A percentile compares a stretch with the other conserved stretches of the same genome.
These are phyloP conservation scores for Peronospora belbahrii DNA, from an alignment of 352 stramenopile genomes.

Conservation along the genomic window DNA sequence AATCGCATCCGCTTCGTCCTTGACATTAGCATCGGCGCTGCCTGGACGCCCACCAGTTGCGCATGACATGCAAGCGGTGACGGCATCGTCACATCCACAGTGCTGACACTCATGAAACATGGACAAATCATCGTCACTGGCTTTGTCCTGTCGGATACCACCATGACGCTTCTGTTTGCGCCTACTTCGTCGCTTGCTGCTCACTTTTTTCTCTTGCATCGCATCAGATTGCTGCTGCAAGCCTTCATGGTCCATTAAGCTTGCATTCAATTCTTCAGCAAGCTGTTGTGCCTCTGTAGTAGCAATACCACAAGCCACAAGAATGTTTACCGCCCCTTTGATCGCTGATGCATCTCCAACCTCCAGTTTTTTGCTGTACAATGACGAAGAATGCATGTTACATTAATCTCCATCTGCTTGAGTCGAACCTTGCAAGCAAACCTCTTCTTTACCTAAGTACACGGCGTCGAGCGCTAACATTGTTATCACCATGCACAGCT, in stretches of 20 bases:
- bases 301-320: slow-evolving; percentile 60
- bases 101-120: slow-evolving; percentile 48
- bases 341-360: slow-evolving; percentile 61
- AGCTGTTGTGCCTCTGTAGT: slow-evolving; percentile 42
- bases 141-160: slow-evolving; percentile 11
- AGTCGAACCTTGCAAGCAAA: not conserved
- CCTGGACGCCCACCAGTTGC: slow-evolving; percentile 17
- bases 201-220: slow-evolving; percentile 29
- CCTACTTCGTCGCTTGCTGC: slow-evolving; percentile 36
- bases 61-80: slow-evolving; percentile 61
- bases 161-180: slow-evolving; percentile 54
- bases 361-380: slow-evolving; percentile 62
- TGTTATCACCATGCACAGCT: slow-evolving; percentile 53
- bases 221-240: slow-evolving; percentile 22
- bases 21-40: slow-evolving; percentile 29
- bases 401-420: not conserved
- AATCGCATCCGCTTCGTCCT: slow-evolving; percentile 44
- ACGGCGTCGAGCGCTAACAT: slow-evolving; percentile 58
- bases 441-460: slow-evolving; percentile 44
- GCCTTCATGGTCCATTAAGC: slow-evolving; percentile 28
- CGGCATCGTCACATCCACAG: slow-evolving; percentile 56
- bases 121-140: slow-evolving; percentile 2
- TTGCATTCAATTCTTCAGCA: slow-evolving; percentile 54
- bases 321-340: slow-evolving; percentile 55
- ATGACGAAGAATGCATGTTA: not conserved